phyloP scores from a whole-genome alignment of 2,329 filamentous ascomycete species.

The Cladorrhinum sp. region DNA sequence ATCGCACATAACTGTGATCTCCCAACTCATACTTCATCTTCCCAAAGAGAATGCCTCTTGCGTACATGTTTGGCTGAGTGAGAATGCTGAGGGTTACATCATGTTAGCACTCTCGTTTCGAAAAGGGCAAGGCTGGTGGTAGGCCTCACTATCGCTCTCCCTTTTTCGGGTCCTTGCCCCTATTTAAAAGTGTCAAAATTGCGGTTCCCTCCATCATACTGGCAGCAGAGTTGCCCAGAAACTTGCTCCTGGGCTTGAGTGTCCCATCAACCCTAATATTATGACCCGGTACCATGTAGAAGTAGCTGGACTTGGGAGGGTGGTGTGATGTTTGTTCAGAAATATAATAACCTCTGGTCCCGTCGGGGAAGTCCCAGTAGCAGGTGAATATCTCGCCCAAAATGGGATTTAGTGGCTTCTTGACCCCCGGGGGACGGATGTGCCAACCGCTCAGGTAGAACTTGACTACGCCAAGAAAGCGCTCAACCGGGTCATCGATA shows the following conservation, averaged over 20 bases:
- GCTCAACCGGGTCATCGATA: slow-evolving; percentile 82
- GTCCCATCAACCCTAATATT: slow-evolving; percentile 94
- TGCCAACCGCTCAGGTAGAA: slow-evolving; percentile 99
- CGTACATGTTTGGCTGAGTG: slow-evolving; percentile 99
- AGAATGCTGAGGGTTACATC: slow-evolving; percentile 61
- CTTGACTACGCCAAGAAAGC: slow-evolving; percentile 93
- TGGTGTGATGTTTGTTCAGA: slow-evolving; percentile 98
- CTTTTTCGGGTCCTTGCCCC: slow-evolving; percentile 59
- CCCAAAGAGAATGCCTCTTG: slow-evolving; percentile 90
- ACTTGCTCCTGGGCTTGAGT: slow-evolving; percentile 90
- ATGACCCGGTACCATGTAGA: slow-evolving; percentile 94
- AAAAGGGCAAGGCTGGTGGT: background rate
- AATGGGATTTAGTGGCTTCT: slow-evolving; percentile 96
- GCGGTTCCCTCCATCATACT: slow-evolving; percentile 98
- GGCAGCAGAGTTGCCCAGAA: slow-evolving; percentile 93
- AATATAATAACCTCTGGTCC: slow-evolving; percentile 89
- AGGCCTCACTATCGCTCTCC: slow-evolving; percentile 81
- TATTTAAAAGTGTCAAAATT: slow-evolving; percentile 77
- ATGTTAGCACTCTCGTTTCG: slow-evolving; percentile 4
- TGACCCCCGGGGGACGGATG: slow-evolving; percentile 94
- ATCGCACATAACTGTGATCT: slow-evolving; percentile 89
- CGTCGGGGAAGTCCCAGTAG: slow-evolving; percentile 88
- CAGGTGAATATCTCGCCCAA: slow-evolving; percentile 92
- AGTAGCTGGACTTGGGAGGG: slow-evolving; percentile 97
- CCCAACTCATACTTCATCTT: slow-evolving; percentile 99